Percentiles rank a stretch among this genome's conserved stretches.
Evolutionary conservation across 2,329 filamentous ascomycete species (phyloP).

Genomic region (Exophiala sideris): DNA sequence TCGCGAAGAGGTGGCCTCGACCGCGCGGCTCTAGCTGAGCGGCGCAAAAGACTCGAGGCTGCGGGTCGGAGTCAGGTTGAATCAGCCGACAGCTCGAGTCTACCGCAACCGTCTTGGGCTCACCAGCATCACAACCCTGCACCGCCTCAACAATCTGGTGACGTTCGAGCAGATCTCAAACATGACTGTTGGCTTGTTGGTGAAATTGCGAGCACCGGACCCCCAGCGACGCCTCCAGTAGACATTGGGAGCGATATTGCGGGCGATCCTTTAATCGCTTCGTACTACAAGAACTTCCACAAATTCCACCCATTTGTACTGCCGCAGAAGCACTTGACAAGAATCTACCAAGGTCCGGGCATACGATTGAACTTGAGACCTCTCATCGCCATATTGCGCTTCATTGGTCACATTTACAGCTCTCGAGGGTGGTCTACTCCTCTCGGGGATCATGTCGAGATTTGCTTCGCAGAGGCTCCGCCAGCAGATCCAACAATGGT

Average conservation of each 20-base stretch:
- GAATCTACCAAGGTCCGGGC: slow-evolving; percentile 7
- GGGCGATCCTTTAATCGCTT: slow-evolving; percentile 12
- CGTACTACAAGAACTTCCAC: slow-evolving; percentile 36
- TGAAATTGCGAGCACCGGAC: not conserved
- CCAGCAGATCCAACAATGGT: slow-evolving; percentile 49
- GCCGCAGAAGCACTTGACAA: slow-evolving; percentile 25
- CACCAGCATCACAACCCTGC: not conserved
- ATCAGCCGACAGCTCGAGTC: slow-evolving; percentile 1
- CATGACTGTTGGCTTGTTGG: not conserved
- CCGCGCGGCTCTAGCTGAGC: slow-evolving; percentile 20
- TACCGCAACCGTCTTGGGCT: not conserved
- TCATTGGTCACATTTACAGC: slow-evolving; percentile 29
- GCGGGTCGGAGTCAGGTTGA: slow-evolving; percentile 7
- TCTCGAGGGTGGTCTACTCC: not conserved
- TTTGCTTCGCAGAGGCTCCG: not conserved
- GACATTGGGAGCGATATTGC: slow-evolving; percentile 13
- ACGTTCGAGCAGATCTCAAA: not conserved
- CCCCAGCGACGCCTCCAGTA: not conserved
- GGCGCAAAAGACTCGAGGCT: slow-evolving; percentile 26
- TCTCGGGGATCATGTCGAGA: not conserved
- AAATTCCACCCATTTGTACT: slow-evolving; percentile 31
- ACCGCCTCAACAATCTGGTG: not conserved
- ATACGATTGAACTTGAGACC: slow-evolving; percentile 22
- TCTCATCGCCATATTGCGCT: slow-evolving; percentile 31
- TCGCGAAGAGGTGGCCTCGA: slow-evolving; percentile 43